Evolutionary conservation across 2,329 filamentous ascomycete species (phyloP), one percentile per base, ranked within the genome.

Genomic region (Lasiodiplodia sp.): DNA sequence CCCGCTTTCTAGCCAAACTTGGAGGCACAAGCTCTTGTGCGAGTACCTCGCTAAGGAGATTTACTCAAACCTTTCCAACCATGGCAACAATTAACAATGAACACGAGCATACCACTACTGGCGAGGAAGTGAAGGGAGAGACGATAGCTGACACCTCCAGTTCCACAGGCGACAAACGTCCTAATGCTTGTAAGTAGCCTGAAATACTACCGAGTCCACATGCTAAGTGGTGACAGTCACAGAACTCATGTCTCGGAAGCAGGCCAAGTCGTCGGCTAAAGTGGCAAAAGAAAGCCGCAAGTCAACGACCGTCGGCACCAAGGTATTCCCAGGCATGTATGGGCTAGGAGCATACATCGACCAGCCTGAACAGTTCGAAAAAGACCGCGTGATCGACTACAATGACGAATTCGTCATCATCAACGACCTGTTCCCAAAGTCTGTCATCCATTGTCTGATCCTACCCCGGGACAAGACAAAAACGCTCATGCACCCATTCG

Each of bases 341-440:
- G 90, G 85, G 0, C 85, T 96, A 0, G 87, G 88, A 53, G 81
- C 84, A 23, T 96, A 96, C 79, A 90, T 91, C 60, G 74, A 82
- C 8, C 80, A 88, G 66, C 92, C 92, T 0, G 83, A 86, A 40
- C 82, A 84, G 1, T 91, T 88, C 73, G 85, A 89, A 1, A 72
- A 84, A 5, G 84, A 83, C 31, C 82, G 86, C 10, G 87, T 94
- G 1, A 83, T 96, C 67, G 90, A 89, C 75, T 83, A 90, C 79
- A 87, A 88, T 71, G 83, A 87, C n/a, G 81, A 88, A 70, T 93
- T 91, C 72, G 92, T 94, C 63, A 87, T 90, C 23, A 92, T 98
- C 78, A 86, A 90, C 73, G 96, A 99, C 81, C 83, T 89, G 70
- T 99, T 89, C 77, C 94, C 96, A 10, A 99, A 98, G 80, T 88